Conservation (phyloP, 208 protist genomes). For the Wallacemonas sp. region DNA sequence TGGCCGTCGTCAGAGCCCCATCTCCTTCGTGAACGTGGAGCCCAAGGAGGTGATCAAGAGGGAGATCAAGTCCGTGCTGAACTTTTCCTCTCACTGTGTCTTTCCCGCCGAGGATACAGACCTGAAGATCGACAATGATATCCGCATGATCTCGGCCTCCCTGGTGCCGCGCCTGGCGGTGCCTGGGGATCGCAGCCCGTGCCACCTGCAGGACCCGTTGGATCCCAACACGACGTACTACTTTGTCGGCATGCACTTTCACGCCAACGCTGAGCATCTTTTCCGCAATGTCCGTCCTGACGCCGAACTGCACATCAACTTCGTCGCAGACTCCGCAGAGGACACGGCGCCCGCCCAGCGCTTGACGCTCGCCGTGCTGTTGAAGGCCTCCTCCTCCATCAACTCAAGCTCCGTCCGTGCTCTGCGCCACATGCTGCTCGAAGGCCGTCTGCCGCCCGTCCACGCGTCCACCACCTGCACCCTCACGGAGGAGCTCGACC, state of each 20-base stretch:
- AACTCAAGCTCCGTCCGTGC: constrained; percentile 54
- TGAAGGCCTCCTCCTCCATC: constrained; percentile 47
- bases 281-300: constrained; percentile 51
- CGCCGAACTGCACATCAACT: constrained; percentile 72
- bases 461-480: constrained; percentile 65
- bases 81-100: constrained; percentile 57
- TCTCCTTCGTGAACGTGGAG: constrained; percentile 63
- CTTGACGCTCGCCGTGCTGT: constrained; percentile 57
- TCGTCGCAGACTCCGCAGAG: constrained; percentile 14
- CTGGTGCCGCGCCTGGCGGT: constrained; percentile 28
- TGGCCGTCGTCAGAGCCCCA: constrained; percentile 63
- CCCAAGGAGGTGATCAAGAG: constrained; percentile 35
- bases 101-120: constrained; percentile 46
- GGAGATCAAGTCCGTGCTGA: constrained; percentile 22
- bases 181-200: constrained; percentile 33
- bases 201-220: constrained; percentile 53
- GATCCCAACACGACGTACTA: constrained; percentile 32
- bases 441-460: constrained; percentile 46
- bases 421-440: constrained; percentile 65
- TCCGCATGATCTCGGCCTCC: constrained; percentile 40
- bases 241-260: constrained; percentile 65
- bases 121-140: constrained; percentile 58
- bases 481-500: constrained; percentile 42
- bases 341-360: constrained; percentile 19
- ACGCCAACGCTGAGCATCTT: constrained; percentile 58